phyloP scores from a whole-genome alignment of 768 basidiomycete genomes.

The Galerina marginata region DNA sequence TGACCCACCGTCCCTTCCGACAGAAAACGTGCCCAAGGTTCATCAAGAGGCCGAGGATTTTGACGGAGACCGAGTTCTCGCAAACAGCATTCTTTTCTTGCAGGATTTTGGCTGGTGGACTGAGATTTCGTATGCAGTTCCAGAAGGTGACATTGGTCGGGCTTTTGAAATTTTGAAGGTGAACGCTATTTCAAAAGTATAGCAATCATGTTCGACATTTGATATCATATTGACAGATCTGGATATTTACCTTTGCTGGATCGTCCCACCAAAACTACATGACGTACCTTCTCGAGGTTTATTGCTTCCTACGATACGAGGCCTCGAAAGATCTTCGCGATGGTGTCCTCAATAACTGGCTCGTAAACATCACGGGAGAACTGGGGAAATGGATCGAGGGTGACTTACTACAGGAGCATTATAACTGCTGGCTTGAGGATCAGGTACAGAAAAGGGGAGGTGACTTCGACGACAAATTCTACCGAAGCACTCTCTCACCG shows the following conservation, averaged over 20 bases:
- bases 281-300: slow-evolving; percentile 28
- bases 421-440: slow-evolving; percentile 27
- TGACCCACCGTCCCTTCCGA: neutral
- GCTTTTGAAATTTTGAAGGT: slow-evolving; percentile 35
- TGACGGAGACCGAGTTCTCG: slow-evolving; percentile 28
- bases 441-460: slow-evolving; percentile 21
- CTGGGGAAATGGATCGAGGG: slow-evolving; percentile 21
- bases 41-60: slow-evolving; percentile 14
- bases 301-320: slow-evolving; percentile 27
- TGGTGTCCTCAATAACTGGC: slow-evolving; percentile 26
- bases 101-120: slow-evolving; percentile 24
- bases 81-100: slow-evolving; percentile 26
- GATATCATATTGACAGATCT: slow-evolving; percentile 15
- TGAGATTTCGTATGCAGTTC: slow-evolving; percentile 26
- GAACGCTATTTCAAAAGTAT: neutral
- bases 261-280: slow-evolving; percentile 27
- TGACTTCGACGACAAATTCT: slow-evolving; percentile 26
- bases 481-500: slow-evolving; percentile 27
- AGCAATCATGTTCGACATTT: neutral
- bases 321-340: slow-evolving; percentile 21
- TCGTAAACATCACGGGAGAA: slow-evolving; percentile 28
- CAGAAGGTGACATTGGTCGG: slow-evolving; percentile 36
- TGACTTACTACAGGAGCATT: slow-evolving; percentile 31
- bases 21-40: slow-evolving; percentile 3
- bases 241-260: slow-evolving; percentile 31